Conservation (phyloP, 805 yeast genomes). For the Tetrapisispora phaffii region DNA sequence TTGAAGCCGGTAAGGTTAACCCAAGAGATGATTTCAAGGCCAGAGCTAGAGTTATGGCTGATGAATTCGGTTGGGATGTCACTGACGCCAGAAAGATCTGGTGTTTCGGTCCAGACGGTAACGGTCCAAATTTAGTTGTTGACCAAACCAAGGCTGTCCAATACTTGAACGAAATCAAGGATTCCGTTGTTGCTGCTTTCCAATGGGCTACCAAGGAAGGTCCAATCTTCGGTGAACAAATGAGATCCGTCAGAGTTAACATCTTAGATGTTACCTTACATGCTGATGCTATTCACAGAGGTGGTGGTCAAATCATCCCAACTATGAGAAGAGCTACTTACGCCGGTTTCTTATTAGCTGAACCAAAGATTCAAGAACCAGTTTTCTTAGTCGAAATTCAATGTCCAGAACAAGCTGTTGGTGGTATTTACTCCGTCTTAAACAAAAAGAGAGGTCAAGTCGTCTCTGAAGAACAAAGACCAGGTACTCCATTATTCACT, state of each 20-base stretch:
- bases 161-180: constrained; percentile 97
- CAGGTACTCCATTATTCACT: constrained; percentile 99
- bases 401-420: constrained; percentile 98
- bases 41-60: constrained; percentile 97
- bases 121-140: constrained; percentile 95
- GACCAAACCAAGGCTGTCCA: constrained; percentile 99
- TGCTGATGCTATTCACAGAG: constrained; percentile 99
- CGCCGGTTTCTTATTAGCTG: constrained; percentile 95
- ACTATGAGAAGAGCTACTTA: constrained; percentile 99
- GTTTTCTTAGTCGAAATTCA: constrained; percentile 97
- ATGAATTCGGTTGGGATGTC: constrained; percentile 98
- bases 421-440: constrained; percentile 98
- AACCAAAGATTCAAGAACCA: constrained; percentile 98
- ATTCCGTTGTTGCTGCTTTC: constrained; percentile 98
- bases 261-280: constrained; percentile 96
- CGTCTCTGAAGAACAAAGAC: constrained; percentile 97
- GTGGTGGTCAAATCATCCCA: constrained; percentile 99
- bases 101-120: constrained; percentile 99
- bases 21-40: constrained; percentile 96
- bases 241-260: constrained; percentile 94
- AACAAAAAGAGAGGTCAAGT: constrained; percentile 99
- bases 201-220: constrained; percentile 99
- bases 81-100: constrained; percentile 99
- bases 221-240: constrained; percentile 91
- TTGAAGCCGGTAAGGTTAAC: constrained; percentile 81